These are phyloP conservation scores for Licmophora abbreviata DNA, from an alignment of 108 stramenopile species.

Conservation along the genomic window DNA sequence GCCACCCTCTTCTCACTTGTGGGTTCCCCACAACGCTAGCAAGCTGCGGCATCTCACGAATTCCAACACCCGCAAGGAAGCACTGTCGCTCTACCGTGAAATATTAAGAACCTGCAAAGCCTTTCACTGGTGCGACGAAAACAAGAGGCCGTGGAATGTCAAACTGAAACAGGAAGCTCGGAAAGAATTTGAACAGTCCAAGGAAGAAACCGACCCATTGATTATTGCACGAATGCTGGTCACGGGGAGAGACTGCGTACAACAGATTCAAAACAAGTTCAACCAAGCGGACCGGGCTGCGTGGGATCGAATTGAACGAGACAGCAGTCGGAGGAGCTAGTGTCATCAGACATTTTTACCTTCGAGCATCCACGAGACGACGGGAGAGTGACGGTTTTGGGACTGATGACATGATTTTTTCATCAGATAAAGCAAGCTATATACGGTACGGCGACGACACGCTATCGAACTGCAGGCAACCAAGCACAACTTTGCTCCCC, in stretches of 20 bases:
- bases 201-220: conserved; percentile 82
- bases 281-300: conserved; percentile 76
- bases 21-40: conserved; percentile 25
- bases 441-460: too few relatives aligned
- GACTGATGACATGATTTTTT: too few relatives aligned
- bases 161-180: conserved; percentile 71
- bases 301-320: conserved; percentile 71
- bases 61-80: conserved; percentile 39
- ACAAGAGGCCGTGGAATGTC: conserved; percentile 69
- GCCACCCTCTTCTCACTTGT: conserved; percentile 38
- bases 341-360: too few relatives aligned
- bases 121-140: conserved; percentile 85
- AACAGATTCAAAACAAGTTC: conserved; percentile 85
- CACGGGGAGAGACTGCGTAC: conserved; percentile 88
- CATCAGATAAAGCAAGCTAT: too few relatives aligned
- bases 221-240: conserved; percentile 86
- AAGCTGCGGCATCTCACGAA: conserved; percentile 38
- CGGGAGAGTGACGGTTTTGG: too few relatives aligned
- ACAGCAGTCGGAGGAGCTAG: too few relatives aligned
- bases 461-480: too few relatives aligned
- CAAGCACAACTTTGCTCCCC: too few relatives aligned
- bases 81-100: conserved; percentile 74
- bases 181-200: conserved; percentile 81
- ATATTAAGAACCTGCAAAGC: conserved; percentile 81
- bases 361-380: too few relatives aligned